Conservation (phyloP, 2,329 filamentous ascomycete genomes). For the Botrytis deweyae region DNA sequence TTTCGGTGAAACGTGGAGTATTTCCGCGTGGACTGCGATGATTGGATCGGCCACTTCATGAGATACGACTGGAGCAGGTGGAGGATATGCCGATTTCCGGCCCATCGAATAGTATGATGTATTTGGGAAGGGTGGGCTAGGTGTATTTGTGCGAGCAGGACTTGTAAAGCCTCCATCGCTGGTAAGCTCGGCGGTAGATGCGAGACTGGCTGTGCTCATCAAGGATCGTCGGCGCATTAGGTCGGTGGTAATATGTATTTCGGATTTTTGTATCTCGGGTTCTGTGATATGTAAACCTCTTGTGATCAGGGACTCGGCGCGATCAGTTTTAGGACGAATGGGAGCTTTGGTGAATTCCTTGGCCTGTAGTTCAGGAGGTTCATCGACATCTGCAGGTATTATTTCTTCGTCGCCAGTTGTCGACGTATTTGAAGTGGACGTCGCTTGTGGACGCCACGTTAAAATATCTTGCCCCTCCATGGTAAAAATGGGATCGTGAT, state of each 20-base stretch:
- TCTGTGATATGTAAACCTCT: slow-evolving; percentile 73
- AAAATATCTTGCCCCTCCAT: slow-evolving; percentile 43
- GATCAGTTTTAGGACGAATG: slow-evolving; percentile 50
- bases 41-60: slow-evolving; percentile 21
- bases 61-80: slow-evolving; percentile 23
- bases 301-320: slow-evolving; percentile 81
- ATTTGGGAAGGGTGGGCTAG: slow-evolving; percentile 78
- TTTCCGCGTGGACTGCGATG: slow-evolving; percentile 22
- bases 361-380: slow-evolving; percentile 68
- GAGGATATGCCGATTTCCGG: slow-evolving; percentile 26
- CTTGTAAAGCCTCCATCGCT: slow-evolving; percentile 91
- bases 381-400: slow-evolving; percentile 70
- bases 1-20: slow-evolving; percentile 40
- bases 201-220: slow-evolving; percentile 75
- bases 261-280: slow-evolving; percentile 47
- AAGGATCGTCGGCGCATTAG: slow-evolving; percentile 51
- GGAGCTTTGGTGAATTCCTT: slow-evolving; percentile 39
- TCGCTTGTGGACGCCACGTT: slow-evolving; percentile 45
- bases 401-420: slow-evolving; percentile 59
- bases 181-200: slow-evolving; percentile 85
- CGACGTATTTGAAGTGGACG: slow-evolving; percentile 32
- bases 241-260: slow-evolving; percentile 44
- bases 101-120: slow-evolving; percentile 39
- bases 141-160: slow-evolving; percentile 81
- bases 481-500: slow-evolving; percentile 26